Conservation (phyloP, 2,329 filamentous ascomycete genomes). For the Xylariaceae sp. region DNA sequence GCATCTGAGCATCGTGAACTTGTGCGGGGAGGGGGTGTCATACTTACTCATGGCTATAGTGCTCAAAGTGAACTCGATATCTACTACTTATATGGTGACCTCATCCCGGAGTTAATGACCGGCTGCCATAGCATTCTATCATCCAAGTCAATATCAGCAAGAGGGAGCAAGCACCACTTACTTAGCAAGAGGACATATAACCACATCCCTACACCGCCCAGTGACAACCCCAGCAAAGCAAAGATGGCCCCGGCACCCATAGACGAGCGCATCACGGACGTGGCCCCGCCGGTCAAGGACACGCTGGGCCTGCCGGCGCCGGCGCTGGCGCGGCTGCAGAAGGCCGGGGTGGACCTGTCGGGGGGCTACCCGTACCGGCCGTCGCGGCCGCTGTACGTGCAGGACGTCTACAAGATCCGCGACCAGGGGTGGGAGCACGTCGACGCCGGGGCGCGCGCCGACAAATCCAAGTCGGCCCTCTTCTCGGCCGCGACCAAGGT, state of each 20-base stretch:
- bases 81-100: no score
- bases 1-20: no score
- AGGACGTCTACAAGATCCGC: slow-evolving; percentile 62
- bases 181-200: not conserved
- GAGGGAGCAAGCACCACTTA: no score
- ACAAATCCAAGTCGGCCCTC: slow-evolving; percentile 55
- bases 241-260: slow-evolving; percentile 53
- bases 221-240: not conserved
- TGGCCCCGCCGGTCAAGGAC: slow-evolving; percentile 55
- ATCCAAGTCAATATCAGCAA: no score
- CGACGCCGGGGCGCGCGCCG: slow-evolving; percentile 57
- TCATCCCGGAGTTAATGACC: no score
- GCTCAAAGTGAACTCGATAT: no score
- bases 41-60: no score
- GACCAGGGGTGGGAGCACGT: slow-evolving; percentile 45
- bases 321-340: slow-evolving; percentile 52
- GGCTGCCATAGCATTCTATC: no score
- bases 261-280: slow-evolving; percentile 54
- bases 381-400: slow-evolving; percentile 57
- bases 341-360: slow-evolving; percentile 62
- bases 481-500: slow-evolving; percentile 55
- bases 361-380: slow-evolving; percentile 66
- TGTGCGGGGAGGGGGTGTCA: no score
- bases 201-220: not conserved
- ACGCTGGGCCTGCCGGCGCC: slow-evolving; percentile 52